Conservation (phyloP, 2,329 filamentous ascomycete species). For the Bipolaris gigantea region DNA sequence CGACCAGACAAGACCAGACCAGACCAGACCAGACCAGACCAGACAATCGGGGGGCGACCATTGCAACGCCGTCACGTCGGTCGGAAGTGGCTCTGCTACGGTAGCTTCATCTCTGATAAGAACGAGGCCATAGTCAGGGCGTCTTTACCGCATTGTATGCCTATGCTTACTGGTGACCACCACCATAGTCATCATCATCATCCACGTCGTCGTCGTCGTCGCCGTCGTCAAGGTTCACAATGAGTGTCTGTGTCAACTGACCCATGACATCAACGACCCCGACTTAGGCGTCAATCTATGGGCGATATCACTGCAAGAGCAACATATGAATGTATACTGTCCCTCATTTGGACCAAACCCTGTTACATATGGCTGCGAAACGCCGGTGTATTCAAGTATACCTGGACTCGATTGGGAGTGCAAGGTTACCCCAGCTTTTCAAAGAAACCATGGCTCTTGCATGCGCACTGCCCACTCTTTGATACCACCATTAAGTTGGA, state of each 20-base stretch:
- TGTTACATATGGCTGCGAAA: slow-evolving; percentile 6
- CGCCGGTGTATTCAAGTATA: background rate
- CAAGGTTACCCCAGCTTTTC: background rate
- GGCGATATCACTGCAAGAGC: slow-evolving; percentile 10
- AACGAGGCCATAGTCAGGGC: background rate
- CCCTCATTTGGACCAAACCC: slow-evolving; percentile 16
- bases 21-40: too few relatives aligned
- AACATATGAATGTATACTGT: slow-evolving; percentile 16
- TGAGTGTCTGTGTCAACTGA: slow-evolving; percentile 1
- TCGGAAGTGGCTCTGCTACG: background rate
- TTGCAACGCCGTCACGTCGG: slow-evolving; percentile 4
- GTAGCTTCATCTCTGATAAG: background rate
- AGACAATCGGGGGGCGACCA: slow-evolving; percentile 7
- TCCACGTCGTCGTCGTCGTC: background rate
- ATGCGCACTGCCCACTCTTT: background rate
- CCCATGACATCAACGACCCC: slow-evolving; percentile 12
- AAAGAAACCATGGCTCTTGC: background rate
- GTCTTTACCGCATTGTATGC: slow-evolving; percentile 1
- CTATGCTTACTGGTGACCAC: background rate
- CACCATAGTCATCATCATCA: background rate
- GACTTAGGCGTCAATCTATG: slow-evolving; percentile 17
- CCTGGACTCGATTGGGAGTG: slow-evolving; percentile 1
- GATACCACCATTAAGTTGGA: background rate
- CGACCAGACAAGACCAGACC: slow-evolving; percentile 2
- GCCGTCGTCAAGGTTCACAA: background rate